Percentiles rank a stretch among this genome's conserved stretches.
These are phyloP conservation scores for Carex scoparia DNA, from an alignment of 176 grass and related monocot species.

Conservation along the genomic window DNA sequence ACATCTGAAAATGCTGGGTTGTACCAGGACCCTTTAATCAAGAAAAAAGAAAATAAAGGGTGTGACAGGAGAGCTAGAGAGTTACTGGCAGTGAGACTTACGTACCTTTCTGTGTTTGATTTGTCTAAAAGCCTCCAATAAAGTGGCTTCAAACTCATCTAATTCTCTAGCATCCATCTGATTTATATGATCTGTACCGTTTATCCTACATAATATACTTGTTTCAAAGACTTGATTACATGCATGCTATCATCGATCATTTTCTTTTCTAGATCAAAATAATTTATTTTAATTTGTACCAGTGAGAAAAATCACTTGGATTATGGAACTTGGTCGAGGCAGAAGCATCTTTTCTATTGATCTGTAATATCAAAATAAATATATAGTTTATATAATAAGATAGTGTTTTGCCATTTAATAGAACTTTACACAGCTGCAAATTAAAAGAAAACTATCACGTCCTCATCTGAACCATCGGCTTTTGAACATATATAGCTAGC, in stretches of 20 bases:
- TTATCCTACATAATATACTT: background rate
- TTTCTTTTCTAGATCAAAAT: background rate
- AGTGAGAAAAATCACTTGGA: background rate
- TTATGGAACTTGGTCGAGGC: background rate
- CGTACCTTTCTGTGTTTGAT: conserved; percentile 3
- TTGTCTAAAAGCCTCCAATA: background rate
- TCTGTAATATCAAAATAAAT: background rate
- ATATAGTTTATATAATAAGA: background rate
- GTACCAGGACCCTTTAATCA: background rate
- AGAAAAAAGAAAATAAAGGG: background rate
- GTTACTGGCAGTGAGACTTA: background rate
- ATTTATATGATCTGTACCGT: background rate
- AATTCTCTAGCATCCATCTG: background rate
- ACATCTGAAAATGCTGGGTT: background rate
- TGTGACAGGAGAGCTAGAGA: background rate
- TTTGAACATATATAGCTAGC: background rate
- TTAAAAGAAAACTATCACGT: background rate
- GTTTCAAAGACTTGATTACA: background rate
- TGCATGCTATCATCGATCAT: background rate
- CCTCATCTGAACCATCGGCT: background rate
- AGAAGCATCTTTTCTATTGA: background rate
- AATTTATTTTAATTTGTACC: background rate
- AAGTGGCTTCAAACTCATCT: background rate
- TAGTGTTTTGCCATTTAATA: background rate
- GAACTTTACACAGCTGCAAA: too few species aligned